Base-by-base conservation (phyloP, 768 basidiomycete species). In the Suillus sp. region DNA sequence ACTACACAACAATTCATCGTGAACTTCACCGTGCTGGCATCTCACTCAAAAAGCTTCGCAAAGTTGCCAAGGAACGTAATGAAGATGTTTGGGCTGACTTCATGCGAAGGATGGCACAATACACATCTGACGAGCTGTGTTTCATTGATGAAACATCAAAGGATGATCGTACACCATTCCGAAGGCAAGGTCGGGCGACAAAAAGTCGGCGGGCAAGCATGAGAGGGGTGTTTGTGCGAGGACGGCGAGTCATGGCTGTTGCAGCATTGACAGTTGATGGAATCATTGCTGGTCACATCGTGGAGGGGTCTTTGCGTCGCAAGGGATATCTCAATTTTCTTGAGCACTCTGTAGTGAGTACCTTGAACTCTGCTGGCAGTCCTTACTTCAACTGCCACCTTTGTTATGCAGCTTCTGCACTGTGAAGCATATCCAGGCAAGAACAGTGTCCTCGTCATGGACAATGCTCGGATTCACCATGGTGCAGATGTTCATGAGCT, bases 131-230 rank as follows among this genome's bases (percentile, higher is more conserved):
- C 8, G 68, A 78, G 50, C 66, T 80, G 10, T 74, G 74, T 0
- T 78, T 79, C 61, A 59, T 79, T 13, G 74, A 79, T 59, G 74
- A 79, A 59, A 70, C 69, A 1, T 77, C 74, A 0, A 76, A 75
- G 64, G 72, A 77, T 66, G 71, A 75, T 14, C 55, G 66, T 18
- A 74, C 74, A 1, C 20, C 59, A 25, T 57, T 35, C 7, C 42
- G 74, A 11, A 30, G 61, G 4, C 50, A 61, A 56, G 75, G 75
- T 14, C 53, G 70, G 30, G 62, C 73, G 6, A 60, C 27, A 51
- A 74, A 65, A 60, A 70, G 76, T 2, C 35, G 22, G 20, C 22
- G 71, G 4, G 75, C 75, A 30, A 43, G 59, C 27, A 66, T 70
- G 65, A 69, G 68, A 64, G 65, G 69, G 30, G 64, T 61, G 16